Percentiles rank a stretch among this genome's conserved stretches.
Conservation (phyloP, 164 flowering plant species). For the Stephania yunnanensis region DNA sequence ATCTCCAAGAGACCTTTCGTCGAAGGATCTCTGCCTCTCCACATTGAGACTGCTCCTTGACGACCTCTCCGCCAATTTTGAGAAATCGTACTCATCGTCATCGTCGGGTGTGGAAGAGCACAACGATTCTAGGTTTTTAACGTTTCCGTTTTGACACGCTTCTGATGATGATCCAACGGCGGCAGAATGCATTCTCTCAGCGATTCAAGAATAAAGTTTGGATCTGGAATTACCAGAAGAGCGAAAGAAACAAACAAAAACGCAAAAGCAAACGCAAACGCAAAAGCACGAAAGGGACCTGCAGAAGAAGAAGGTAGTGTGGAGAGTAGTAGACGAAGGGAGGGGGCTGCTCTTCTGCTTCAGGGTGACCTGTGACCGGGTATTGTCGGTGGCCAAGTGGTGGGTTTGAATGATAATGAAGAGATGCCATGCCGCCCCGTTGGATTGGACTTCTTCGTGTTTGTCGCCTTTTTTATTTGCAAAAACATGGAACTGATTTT, state of each 20-base stretch:
- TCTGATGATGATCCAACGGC: conserved; percentile 13
- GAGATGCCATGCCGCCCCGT: neutral
- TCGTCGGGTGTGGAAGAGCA: conserved; percentile 23
- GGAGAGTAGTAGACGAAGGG: too few species aligned
- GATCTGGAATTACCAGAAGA: too few species aligned
- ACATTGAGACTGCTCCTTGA: conserved; percentile 41
- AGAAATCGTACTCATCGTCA: conserved; percentile 56
- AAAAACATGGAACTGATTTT: neutral
- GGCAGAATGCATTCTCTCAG: neutral
- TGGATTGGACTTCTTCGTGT: neutral
- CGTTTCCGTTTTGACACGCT: conserved; percentile 29
- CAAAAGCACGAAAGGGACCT: too few species aligned
- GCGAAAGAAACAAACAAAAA: too few species aligned
- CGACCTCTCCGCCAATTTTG: conserved; percentile 43
- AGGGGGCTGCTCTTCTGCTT: too few species aligned
- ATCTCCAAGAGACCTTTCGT: conserved; percentile 51
- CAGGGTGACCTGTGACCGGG: neutral
- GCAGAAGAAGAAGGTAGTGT: too few species aligned
- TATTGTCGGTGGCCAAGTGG: neutral
- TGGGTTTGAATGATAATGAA: neutral
- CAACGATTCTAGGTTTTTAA: conserved; percentile 17
- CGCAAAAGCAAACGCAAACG: too few species aligned
- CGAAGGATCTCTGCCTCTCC: conserved; percentile 56
- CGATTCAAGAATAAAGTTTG: neutral
- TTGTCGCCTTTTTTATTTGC: neutral